Evolutionary conservation across 225 moss, liverwort and hornwort genomes (phyloP).

Genomic region (Sphagnum tenellum): DNA sequence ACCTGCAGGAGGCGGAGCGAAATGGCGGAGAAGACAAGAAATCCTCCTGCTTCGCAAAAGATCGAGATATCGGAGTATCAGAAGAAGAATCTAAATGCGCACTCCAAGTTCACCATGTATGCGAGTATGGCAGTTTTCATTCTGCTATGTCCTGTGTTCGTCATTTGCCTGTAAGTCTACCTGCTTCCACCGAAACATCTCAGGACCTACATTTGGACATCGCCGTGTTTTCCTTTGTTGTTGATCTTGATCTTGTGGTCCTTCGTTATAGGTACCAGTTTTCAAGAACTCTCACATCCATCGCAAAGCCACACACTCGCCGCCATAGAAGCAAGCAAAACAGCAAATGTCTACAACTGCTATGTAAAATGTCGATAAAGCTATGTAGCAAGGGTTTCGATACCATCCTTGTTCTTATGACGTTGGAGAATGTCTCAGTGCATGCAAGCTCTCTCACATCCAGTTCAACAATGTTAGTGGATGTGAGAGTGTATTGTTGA

Average conservation of each 20-base stretch:
- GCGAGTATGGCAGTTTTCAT: constrained; percentile 56
- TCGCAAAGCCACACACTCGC: no score
- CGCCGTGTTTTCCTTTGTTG: background rate
- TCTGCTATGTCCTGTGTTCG: constrained; percentile 69
- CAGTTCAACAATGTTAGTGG: no score
- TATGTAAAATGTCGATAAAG: no score
- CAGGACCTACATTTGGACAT: no score
- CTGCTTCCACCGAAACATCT: background rate
- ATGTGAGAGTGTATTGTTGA: no score
- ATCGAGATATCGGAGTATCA: constrained; percentile 40
- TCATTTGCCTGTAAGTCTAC: constrained; percentile 58
- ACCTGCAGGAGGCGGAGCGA: background rate
- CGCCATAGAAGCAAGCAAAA: no score
- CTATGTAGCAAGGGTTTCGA: no score
- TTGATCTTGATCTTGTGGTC: background rate
- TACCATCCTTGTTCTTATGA: no score
- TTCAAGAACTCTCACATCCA: background rate
- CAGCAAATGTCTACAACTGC: no score
- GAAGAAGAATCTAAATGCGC: constrained; percentile 40
- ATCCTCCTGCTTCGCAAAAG: constrained; percentile 7
- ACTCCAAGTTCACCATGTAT: constrained; percentile 48
- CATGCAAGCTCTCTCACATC: no score
- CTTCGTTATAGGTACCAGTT: background rate
- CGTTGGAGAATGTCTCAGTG: no score
- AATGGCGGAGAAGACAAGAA: background rate